Percentiles rank a stretch among this genome's conserved stretches.
Conservation (phyloP, 306 rosid species). For the Sophora flavescens region DNA sequence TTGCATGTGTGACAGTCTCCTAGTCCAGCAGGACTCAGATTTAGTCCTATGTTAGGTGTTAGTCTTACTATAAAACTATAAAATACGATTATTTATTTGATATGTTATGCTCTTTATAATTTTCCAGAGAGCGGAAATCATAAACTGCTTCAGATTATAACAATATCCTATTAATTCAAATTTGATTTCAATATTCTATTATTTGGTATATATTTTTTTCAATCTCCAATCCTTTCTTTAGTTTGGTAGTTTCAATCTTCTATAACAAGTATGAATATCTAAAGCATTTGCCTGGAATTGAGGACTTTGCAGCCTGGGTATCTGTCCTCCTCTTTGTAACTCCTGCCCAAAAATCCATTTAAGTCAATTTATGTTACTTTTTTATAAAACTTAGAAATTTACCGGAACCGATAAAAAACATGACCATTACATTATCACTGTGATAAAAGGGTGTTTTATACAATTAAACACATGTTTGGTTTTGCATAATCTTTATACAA, state of each 20-base stretch:
- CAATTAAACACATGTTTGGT: too few relatives aligned
- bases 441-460: too few relatives aligned
- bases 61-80: constrained; percentile 28
- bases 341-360: neutral
- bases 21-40: constrained; percentile 8
- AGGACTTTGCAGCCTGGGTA: neutral
- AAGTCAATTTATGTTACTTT: neutral
- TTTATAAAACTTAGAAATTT: neutral
- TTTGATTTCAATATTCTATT: neutral
- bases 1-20: constrained; percentile 12
- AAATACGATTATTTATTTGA: constrained; percentile 11
- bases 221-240: neutral
- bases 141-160: neutral
- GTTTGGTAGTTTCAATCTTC: neutral
- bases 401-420: neutral
- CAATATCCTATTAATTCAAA: too few relatives aligned
- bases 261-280: neutral
- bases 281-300: neutral
- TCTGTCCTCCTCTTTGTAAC: neutral
- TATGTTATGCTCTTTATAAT: constrained; percentile 6
- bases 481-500: too few relatives aligned
- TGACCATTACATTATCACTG: neutral
- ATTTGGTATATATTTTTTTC: neutral
- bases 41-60: constrained; percentile 33
- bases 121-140: constrained; percentile 33